These are phyloP conservation scores for Rasamsonia emersonii DNA, from an alignment of 2,329 filamentous ascomycete genomes.

Conservation along the genomic window DNA sequence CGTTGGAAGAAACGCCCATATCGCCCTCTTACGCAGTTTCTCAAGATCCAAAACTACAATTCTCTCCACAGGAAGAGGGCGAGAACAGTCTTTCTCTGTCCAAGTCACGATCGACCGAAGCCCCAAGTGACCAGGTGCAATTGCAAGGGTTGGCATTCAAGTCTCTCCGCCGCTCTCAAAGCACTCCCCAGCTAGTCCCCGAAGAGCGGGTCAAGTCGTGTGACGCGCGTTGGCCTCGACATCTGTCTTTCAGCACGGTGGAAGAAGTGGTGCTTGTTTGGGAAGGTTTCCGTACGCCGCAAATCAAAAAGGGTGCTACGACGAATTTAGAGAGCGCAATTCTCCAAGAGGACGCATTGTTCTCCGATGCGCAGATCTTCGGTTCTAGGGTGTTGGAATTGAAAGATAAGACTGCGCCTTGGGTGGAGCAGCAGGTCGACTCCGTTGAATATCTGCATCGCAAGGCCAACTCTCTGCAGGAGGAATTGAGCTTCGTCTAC, in stretches of 20 bases:
- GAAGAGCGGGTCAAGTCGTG: conserved; percentile 13
- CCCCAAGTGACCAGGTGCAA: conserved; percentile 19
- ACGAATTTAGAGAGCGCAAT: conserved; percentile 33
- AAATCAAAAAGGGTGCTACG: conserved; percentile 26
- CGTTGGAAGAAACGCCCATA: conserved; percentile 13
- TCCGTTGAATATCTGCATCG: conserved; percentile 52
- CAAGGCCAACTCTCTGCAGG: conserved; percentile 53
- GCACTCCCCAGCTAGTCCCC: conserved; percentile 20
- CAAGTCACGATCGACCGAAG: conserved; percentile 21
- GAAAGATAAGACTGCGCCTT: conserved; percentile 29
- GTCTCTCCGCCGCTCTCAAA: conserved; percentile 30
- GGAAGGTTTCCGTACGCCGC: conserved; percentile 19
- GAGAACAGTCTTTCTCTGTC: conserved; percentile 20
- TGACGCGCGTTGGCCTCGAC: conserved; percentile 30
- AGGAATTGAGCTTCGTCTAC: conserved; percentile 59
- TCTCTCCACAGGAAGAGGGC: conserved; percentile 17
- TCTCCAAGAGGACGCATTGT: conserved; percentile 29
- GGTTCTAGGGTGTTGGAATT: conserved; percentile 29
- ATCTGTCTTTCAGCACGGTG: conserved; percentile 40
- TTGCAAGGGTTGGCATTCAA: conserved; percentile 19
- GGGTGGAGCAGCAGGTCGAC: conserved; percentile 35
- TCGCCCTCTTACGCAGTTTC: no score
- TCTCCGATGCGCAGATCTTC: conserved; percentile 27
- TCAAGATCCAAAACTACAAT: conserved; percentile 8
- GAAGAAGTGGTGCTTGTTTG: conserved; percentile 36